These are phyloP conservation scores for Leccinum subgranulosum DNA, from an alignment of 768 basidiomycete genomes.

Conservation along the genomic window DNA sequence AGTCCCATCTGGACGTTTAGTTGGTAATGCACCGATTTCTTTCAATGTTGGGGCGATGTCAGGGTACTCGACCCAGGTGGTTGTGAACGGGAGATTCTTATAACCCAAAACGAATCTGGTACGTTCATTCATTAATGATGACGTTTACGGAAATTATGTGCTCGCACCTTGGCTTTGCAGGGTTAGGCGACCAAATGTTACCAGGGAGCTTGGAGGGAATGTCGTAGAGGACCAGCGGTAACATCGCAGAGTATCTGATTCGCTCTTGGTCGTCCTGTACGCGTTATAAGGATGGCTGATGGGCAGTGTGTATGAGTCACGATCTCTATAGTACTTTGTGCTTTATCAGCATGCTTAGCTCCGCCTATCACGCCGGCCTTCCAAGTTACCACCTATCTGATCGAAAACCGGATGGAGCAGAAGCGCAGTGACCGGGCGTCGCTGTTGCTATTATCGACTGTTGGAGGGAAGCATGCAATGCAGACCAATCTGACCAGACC, in stretches of 20 bases:
- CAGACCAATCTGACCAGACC: no score
- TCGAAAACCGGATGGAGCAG: neutral
- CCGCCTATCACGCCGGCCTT: neutral
- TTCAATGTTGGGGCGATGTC: constrained; percentile 28
- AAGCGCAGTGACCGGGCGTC: no score
- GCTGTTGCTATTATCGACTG: no score
- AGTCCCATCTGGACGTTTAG: constrained; percentile 15
- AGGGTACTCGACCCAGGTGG: constrained; percentile 34
- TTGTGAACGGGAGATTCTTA: constrained; percentile 34
- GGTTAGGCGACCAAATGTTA: constrained; percentile 36
- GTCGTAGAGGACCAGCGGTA: constrained; percentile 36
- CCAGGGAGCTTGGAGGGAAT: constrained; percentile 31
- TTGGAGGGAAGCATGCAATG: no score
- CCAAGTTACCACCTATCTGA: neutral
- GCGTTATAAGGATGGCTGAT: constrained; percentile 1
- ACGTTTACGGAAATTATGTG: neutral
- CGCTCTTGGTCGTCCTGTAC: neutral
- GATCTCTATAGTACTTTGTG: neutral
- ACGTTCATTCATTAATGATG: neutral
- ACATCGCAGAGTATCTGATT: constrained; percentile 13
- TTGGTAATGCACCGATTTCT: constrained; percentile 25
- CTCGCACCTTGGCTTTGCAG: constrained; percentile 35
- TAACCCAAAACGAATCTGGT: constrained; percentile 30
- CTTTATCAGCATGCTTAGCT: constrained; percentile 4
- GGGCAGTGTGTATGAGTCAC: neutral